Evolutionary conservation across 2,329 filamentous ascomycete species (phyloP).

Genomic region (Beauveria rudraprayagi): DNA sequence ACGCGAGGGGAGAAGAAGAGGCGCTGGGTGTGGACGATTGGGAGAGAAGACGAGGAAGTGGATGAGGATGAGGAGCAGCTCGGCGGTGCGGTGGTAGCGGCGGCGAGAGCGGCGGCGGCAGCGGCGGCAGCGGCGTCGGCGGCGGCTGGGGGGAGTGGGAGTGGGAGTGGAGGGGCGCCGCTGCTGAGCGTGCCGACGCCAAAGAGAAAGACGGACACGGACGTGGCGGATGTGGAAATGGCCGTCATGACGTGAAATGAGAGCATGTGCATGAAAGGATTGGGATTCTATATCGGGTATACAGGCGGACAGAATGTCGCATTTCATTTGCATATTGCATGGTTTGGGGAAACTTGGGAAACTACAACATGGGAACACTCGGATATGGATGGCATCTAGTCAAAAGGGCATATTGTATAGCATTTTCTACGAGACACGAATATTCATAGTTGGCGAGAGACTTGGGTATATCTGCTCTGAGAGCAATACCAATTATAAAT

Average conservation of each 20-base stretch:
- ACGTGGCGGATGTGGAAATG: not conserved
- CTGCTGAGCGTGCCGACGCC: not conserved
- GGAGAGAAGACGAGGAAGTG: slow-evolving; percentile 40
- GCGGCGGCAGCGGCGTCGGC: not conserved
- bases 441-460: not conserved
- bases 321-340: not conserved
- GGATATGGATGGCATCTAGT: not conserved
- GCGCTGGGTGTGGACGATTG: slow-evolving; percentile 60
- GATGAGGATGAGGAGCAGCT: slow-evolving; percentile 33
- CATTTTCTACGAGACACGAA: not conserved
- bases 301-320: not conserved
- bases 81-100: slow-evolving; percentile 34
- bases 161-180: not conserved
- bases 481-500: not conserved
- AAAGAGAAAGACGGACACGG: not conserved
- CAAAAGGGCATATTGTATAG: not conserved
- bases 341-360: not conserved
- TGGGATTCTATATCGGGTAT: not conserved
- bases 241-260: not conserved
- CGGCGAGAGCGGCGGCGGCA: slow-evolving; percentile 1
- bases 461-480: not conserved
- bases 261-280: not conserved
- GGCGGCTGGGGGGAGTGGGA: not conserved
- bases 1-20: slow-evolving; percentile 45
- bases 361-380: not conserved